A percentile compares a stretch with the other conserved stretches of the same genome.
These are phyloP conservation scores for Allomyces arbusculus DNA, from an alignment of 192 early-diverging fungal species.

Conservation along the genomic window DNA sequence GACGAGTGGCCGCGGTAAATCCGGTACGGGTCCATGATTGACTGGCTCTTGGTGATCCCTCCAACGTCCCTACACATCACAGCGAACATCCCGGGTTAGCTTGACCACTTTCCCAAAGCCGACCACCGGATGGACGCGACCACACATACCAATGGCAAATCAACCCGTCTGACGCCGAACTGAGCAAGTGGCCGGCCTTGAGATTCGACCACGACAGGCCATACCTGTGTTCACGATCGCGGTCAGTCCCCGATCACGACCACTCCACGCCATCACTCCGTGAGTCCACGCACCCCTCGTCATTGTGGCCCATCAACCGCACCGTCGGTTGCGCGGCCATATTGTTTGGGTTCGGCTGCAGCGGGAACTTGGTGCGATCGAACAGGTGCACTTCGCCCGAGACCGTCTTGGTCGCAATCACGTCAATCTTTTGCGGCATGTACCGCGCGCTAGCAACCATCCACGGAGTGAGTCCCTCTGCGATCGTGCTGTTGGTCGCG, in stretches of 20 bases:
- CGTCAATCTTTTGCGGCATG: slow-evolving; percentile 84
- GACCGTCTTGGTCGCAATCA: slow-evolving; percentile 86
- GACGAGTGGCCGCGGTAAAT: slow-evolving; percentile 73
- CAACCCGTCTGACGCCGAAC: slow-evolving; percentile 77
- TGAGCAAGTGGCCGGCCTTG: slow-evolving; percentile 59
- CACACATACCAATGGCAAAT: slow-evolving; percentile 56
- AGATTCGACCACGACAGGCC: slow-evolving; percentile 82
- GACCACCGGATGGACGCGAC: neutral
- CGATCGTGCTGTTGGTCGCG: too few species aligned
- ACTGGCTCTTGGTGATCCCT: slow-evolving; percentile 50
- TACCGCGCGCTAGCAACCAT: slow-evolving; percentile 51
- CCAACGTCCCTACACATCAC: slow-evolving; percentile 49
- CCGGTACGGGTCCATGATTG: slow-evolving; percentile 49
- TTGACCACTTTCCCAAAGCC: neutral
- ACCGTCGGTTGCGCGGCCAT: slow-evolving; percentile 52
- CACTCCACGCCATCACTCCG: too few species aligned
- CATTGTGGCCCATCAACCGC: slow-evolving; percentile 62
- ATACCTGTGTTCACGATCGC: slow-evolving; percentile 23
- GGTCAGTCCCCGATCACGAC: neutral
- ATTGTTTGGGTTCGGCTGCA: slow-evolving; percentile 44
- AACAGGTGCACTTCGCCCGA: slow-evolving; percentile 89
- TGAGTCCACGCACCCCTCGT: slow-evolving; percentile 53
- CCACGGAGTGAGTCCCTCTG: too few species aligned
- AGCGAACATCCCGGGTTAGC: neutral
- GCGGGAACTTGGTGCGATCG: slow-evolving; percentile 77